Evolutionary conservation across 768 basidiomycete genomes (phyloP), one percentile per base, ranked within the genome.

Genomic region (Ephemerocybe angulata): DNA sequence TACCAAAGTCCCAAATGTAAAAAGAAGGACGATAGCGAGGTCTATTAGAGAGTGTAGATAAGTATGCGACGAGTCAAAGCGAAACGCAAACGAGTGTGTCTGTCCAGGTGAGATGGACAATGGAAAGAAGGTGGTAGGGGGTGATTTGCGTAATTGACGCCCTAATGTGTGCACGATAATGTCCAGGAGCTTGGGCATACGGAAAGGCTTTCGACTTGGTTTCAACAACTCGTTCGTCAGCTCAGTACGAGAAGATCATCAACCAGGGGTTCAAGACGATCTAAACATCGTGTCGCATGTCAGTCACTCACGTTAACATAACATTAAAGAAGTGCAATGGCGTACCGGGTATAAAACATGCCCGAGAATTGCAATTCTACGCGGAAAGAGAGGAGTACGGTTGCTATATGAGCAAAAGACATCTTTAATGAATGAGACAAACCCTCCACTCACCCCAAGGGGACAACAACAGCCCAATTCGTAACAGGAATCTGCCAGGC

Each of bases 241-340:
- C 50, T 74, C 63, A 82, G 55, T 77, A 81, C 3, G 84, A 86
- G 70, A 92, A 93, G 42, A 91, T 88, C 87, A 91, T 90, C 52
- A 93, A 72, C 87, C 87, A 90, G 1, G 90, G 93, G 61, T 94
- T 94, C 38, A 94, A 79, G 19, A 92, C 84, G 53, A 95, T 87
- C 79, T 88, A 58, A 11, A 38, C 28, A 35, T 30, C 22, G 15
- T 27, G 27, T 46, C 35, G 55, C 46, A 37, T 17, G 29, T 48
- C 21, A 35, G 25, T 31, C 46, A 52, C 58, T 53, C 46, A 60
- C 55, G 22, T n/a, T 51, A 40, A 24, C 6, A 52, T 7, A 17
- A 21, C 13, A 38, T 24, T n/a, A 29, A 30, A 24, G 29, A 28
- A 41, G 19, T 38, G 52, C 50, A 48, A 56, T 12, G 21, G 76